Percentiles rank a stretch among this genome's conserved stretches.
These are phyloP conservation scores for Microbotryum scabiosae DNA, from an alignment of 1,284 basidiomycete genomes.

Conservation along the genomic window DNA sequence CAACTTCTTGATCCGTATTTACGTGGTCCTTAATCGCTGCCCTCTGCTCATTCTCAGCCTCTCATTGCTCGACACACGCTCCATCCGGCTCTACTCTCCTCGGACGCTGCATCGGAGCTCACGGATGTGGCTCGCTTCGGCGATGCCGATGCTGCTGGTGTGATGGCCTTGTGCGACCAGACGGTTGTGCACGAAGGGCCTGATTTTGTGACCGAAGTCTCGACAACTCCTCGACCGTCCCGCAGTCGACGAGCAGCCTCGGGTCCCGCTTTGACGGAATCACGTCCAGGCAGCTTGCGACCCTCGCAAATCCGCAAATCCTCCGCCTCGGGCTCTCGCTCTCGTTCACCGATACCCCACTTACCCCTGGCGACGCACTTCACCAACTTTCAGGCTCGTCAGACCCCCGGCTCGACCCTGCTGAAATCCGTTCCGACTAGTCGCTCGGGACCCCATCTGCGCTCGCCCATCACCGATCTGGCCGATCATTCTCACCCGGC, in stretches of 20 bases:
- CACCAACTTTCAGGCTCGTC: constrained; percentile 25
- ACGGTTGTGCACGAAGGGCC: constrained; percentile 6
- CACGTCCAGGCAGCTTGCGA: too few relatives aligned
- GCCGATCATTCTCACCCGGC: constrained; percentile 4
- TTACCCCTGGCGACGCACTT: constrained; percentile 25
- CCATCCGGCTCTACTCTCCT: constrained; percentile 62
- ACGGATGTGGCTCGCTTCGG: constrained; percentile 57
- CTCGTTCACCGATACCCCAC: constrained; percentile 13
- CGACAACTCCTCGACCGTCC: too few relatives aligned
- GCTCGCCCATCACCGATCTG: neutral
- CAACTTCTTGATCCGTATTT: constrained; percentile 15
- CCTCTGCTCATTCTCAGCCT: constrained; percentile 43
- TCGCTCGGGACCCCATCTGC: too few relatives aligned
- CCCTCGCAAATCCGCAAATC: too few relatives aligned
- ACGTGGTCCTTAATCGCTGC: neutral
- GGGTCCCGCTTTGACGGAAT: too few relatives aligned
- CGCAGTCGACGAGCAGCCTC: too few relatives aligned
- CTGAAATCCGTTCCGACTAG: too few relatives aligned
- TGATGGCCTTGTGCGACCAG: constrained; percentile 55
- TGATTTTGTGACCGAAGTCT: neutral
- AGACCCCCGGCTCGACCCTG: neutral
- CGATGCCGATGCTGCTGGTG: constrained; percentile 55
- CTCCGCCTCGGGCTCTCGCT: constrained; percentile 4
- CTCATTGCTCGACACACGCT: constrained; percentile 62
- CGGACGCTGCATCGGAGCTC: constrained; percentile 57